Percentiles rank a stretch among this genome's conserved stretches.
phyloP scores from a whole-genome alignment of 768 basidiomycete species.

The Leucocoprinus sp. region DNA sequence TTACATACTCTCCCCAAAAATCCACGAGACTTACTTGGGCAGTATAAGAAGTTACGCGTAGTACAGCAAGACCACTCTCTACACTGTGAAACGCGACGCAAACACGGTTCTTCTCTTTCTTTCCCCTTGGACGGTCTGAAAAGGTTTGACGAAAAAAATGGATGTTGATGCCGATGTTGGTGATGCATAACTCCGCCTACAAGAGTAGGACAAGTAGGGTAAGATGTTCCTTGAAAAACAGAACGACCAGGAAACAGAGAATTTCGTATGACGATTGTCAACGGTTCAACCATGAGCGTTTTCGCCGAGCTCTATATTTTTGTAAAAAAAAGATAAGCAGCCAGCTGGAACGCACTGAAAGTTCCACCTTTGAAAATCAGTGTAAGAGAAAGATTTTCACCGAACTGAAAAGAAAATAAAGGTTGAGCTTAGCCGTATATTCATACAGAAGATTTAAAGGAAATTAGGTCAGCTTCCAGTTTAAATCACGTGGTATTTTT shows the following conservation, averaged over 20 bases:
- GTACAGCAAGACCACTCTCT: conserved; percentile 39
- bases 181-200: conserved; percentile 11
- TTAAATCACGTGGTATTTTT: background rate
- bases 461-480: background rate
- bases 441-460: conserved; percentile 1
- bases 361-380: conserved; percentile 15
- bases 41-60: conserved; percentile 39
- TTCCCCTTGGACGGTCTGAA: conserved; percentile 43
- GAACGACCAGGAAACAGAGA: conserved; percentile 33
- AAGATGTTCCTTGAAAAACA: conserved; percentile 13
- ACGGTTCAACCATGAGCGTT: conserved; percentile 53
- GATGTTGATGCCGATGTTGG: conserved; percentile 18
- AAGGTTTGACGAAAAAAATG: conserved; percentile 29
- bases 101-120: conserved; percentile 29
- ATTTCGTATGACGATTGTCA: conserved; percentile 46
- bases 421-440: background rate
- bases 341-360: background rate
- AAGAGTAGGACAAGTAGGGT: conserved; percentile 4
- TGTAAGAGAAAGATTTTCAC: conserved; percentile 3
- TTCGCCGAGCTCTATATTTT: too few relatives aligned
- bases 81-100: conserved; percentile 25
- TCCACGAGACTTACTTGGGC: conserved; percentile 32
- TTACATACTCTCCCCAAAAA: background rate
- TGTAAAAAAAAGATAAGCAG: too few relatives aligned
- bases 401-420: background rate